phyloP scores from a whole-genome alignment of 225 moss, liverwort and hornwort genomes.

The Anthoceros angustus region DNA sequence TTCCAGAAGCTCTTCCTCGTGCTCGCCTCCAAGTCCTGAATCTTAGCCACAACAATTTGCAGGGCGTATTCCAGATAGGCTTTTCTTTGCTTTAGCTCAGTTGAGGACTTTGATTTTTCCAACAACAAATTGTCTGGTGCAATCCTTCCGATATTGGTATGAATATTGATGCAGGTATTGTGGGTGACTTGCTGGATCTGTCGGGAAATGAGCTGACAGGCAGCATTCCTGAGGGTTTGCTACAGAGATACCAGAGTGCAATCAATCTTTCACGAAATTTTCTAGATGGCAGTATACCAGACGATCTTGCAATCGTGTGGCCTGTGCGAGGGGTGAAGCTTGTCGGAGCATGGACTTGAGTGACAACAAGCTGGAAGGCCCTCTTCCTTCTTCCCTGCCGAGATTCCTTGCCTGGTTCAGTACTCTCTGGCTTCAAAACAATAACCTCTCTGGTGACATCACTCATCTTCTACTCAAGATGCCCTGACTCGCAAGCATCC shows the following conservation, averaged over 20 bases:
- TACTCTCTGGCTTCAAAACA: neutral
- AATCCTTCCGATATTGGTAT: neutral
- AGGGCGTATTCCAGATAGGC: neutral
- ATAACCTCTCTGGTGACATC: constrained; percentile 1
- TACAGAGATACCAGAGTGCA: neutral
- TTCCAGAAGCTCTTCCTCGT: neutral
- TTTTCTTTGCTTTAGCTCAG: neutral
- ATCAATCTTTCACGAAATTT: constrained; percentile 3
- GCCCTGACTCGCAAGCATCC: neutral
- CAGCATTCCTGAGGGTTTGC: neutral
- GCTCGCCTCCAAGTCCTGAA: constrained; percentile 2
- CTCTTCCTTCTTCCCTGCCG: neutral
- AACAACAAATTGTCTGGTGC: neutral
- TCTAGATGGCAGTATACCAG: neutral
- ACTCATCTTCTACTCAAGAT: neutral
- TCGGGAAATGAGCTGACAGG: neutral
- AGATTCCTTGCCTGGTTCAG: neutral
- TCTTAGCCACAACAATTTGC: constrained; percentile 2
- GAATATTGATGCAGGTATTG: too few relatives aligned
- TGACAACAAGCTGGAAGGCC: constrained; percentile 4
- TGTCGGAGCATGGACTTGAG: constrained; percentile 6
- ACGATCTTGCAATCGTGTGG: neutral
- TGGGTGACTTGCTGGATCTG: neutral
- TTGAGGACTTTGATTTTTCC: neutral
- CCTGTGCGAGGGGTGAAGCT: neutral